Percentiles rank a stretch among this genome's conserved stretches.
These are phyloP conservation scores for Rhizophagus sp. DNA, from an alignment of 192 early-diverging fungal species.

Conservation along the genomic window DNA sequence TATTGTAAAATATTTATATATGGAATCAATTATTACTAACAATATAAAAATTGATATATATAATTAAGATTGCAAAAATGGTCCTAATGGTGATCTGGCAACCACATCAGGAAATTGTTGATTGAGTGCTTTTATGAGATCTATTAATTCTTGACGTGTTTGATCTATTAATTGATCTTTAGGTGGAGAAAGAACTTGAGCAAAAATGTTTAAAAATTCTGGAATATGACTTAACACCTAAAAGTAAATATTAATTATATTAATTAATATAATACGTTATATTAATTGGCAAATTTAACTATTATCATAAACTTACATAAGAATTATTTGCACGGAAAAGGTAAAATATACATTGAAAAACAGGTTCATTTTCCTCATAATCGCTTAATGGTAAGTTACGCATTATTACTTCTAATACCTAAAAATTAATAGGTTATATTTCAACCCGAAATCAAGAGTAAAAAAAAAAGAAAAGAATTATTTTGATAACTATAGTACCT, in stretches of 20 bases:
- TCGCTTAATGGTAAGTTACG: slow-evolving; percentile 73
- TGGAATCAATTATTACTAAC: too few species aligned
- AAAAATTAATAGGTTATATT: not conserved
- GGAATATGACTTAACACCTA: slow-evolving; percentile 54
- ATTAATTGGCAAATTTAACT: not conserved
- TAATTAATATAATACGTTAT: not conserved
- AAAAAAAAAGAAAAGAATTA: not conserved
- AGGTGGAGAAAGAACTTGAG: slow-evolving; percentile 52
- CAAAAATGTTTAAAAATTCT: slow-evolving; percentile 57
- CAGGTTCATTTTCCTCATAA: slow-evolving; percentile 76
- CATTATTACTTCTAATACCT: slow-evolving; percentile 67
- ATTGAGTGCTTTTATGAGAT: slow-evolving; percentile 56
- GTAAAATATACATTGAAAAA: slow-evolving; percentile 68
- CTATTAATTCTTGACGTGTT: slow-evolving; percentile 59
- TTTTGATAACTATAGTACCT: slow-evolving; percentile 28
- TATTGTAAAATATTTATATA: too few species aligned
- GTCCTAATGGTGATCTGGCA: not conserved
- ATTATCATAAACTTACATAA: slow-evolving; percentile 37
- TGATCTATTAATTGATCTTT: slow-evolving; percentile 58
- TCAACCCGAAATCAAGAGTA: not conserved
- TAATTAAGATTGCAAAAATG: slow-evolving; percentile 16
- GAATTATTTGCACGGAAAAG: slow-evolving; percentile 59
- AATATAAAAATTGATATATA: too few species aligned
- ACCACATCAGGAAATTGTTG: slow-evolving; percentile 45
- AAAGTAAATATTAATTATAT: not conserved